A percentile compares a stretch with the other conserved stretches of the same genome.
These are phyloP conservation scores for Solanum arcanum DNA, from an alignment of 257 asterid species.

Conservation along the genomic window DNA sequence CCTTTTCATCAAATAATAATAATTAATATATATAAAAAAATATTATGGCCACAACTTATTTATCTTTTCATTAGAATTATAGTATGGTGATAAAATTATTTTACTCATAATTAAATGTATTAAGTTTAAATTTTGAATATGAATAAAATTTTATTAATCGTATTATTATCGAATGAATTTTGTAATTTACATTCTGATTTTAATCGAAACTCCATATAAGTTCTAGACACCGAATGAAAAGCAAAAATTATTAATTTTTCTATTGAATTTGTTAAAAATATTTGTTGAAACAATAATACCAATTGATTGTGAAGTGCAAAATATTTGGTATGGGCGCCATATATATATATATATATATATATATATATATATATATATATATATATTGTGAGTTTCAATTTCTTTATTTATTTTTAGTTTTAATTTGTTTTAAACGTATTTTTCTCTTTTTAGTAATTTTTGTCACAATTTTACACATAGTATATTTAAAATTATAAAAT, in stretches of 20 bases:
- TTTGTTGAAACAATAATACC: neutral
- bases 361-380: no score
- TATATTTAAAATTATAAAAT: no score
- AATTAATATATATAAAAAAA: neutral
- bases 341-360: no score
- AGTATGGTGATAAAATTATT: no score
- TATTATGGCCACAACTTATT: neutral
- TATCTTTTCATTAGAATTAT: neutral
- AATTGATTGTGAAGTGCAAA: neutral
- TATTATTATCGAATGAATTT: neutral
- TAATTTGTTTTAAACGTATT: no score
- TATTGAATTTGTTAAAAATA: neutral
- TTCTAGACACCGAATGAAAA: neutral
- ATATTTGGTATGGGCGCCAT: neutral
- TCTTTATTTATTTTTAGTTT: no score
- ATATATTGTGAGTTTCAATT: neutral
- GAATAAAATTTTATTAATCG: accelerated
- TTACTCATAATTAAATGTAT: no score
- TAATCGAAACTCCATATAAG: neutral
- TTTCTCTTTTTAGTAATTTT: no score
- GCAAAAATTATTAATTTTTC: neutral
- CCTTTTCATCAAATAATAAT: neutral
- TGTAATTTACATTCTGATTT: no score
- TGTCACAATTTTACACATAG: no score
- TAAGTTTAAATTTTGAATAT: no score